Percentiles rank a stretch among this genome's conserved stretches.
Conservation (phyloP, 345 rosid genomes). For the Viola odorata region DNA sequence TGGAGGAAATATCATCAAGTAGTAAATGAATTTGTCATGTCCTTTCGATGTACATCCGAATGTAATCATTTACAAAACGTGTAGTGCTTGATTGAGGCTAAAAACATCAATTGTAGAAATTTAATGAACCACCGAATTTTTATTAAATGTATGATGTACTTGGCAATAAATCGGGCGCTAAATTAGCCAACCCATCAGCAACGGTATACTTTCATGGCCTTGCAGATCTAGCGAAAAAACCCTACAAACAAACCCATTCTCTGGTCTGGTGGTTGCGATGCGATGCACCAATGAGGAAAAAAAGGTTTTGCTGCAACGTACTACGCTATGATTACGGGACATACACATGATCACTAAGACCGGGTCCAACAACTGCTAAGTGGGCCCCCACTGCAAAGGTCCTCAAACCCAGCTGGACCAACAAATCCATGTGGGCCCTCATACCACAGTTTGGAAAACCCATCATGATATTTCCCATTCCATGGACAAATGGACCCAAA, state of each 20-base stretch:
- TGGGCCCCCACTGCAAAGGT: constrained; percentile 18
- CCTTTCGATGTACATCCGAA: not conserved
- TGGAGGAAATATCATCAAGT: not conserved
- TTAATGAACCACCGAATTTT: too few species aligned
- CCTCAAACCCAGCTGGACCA: constrained; percentile 31
- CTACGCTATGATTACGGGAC: constrained; percentile 23
- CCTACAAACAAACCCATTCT: too few species aligned
- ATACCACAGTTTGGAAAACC: not conserved
- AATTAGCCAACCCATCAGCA: too few species aligned
- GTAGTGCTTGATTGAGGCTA: too few species aligned
- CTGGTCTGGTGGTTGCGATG: too few species aligned
- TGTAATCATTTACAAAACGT: not conserved
- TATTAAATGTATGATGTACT: too few species aligned
- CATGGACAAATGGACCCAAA: not conserved
- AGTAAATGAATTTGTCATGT: not conserved
- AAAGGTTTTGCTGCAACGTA: too few species aligned
- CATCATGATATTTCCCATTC: not conserved
- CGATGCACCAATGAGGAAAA: too few species aligned
- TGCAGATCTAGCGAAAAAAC: too few species aligned
- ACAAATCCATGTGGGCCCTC: constrained; percentile 21
- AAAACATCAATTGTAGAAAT: too few species aligned
- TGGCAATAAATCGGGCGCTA: too few species aligned
- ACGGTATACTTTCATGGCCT: too few species aligned
- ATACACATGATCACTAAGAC: constrained; percentile 24
- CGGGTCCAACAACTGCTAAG: constrained; percentile 8